Evolutionary conservation across 768 basidiomycete species (phyloP), one percentile per base, ranked within the genome.

Genomic region (Daedalea quercina): DNA sequence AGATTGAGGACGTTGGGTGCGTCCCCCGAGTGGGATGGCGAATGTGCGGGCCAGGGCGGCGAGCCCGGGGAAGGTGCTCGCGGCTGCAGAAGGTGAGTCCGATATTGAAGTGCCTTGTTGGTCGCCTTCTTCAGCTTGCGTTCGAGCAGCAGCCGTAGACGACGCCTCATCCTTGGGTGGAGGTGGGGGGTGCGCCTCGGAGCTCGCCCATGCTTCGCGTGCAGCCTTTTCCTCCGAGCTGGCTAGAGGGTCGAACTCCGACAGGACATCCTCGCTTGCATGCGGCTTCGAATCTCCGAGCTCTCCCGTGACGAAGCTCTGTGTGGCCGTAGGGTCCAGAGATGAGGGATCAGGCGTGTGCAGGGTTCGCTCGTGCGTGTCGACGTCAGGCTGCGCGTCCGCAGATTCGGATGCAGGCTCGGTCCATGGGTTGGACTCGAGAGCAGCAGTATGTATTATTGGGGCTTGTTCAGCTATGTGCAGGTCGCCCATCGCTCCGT

Each of bases 201-300:
- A 69, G 17, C 66, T 70, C 54, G 76, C 78, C 87, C 87, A 88
- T 43, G 84, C 86, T 13, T 78, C 75, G 40, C 75, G 74, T 3
- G 85, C 84, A 22, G 74, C 78, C 52, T 75, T 67, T 63, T 85
- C 82, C 52, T 84, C 80, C 31, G 70, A 61, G 56, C 72, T 77
- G 0, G 69, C 79, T 22, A 87, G 68, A 15, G 86, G 86, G 67
- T 90, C 86, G 63, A 90, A 88, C 61, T 86, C 79, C 33, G 68
- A 72, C 48, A 88, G 67, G 3, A 84, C 68, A 15, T 66, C 66
- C 46, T 65, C 58, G 3, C 62, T 63, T n/a, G 57, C 51, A 15
- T 53, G 56, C 22, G 59, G 62, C 34, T 56, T 43, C 24, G 59
- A 15, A 19, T 56, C 53, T 43, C 54, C 35, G 24, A 40, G 3